Percentiles rank a stretch among this genome's conserved stretches.
These are phyloP conservation scores for Allium sativum DNA, from an alignment of 106 monocot genomes.

Conservation along the genomic window DNA sequence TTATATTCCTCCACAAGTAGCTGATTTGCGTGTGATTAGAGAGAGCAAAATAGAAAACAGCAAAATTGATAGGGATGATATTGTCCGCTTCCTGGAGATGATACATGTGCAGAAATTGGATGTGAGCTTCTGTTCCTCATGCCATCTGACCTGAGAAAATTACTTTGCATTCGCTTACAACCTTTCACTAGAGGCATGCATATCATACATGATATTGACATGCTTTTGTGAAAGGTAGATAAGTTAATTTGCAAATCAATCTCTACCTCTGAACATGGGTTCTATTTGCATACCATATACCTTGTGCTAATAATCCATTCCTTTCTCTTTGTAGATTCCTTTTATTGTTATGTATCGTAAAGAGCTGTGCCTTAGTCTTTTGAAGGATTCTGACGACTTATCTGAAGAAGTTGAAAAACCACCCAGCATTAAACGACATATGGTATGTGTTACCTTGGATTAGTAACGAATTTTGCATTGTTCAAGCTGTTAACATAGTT, in stretches of 20 bases:
- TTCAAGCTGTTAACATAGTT: background rate
- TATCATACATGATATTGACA: background rate
- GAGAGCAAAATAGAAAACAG: slow-evolving; percentile 24
- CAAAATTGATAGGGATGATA: slow-evolving; percentile 59
- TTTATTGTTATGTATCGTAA: slow-evolving; percentile 96
- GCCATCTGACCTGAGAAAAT: background rate
- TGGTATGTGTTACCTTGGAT: slow-evolving; percentile 26
- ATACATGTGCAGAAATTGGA: slow-evolving; percentile 76
- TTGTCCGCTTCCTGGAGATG: slow-evolving; percentile 79
- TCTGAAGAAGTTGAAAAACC: slow-evolving; percentile 19
- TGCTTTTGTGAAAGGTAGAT: too few relatives aligned
- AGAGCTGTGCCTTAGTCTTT: slow-evolving; percentile 66
- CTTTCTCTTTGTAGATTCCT: slow-evolving; percentile 50
- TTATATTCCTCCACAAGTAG: slow-evolving; percentile 19
- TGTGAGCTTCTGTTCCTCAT: slow-evolving; percentile 27
- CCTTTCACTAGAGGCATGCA: background rate
- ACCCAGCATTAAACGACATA: slow-evolving; percentile 62
- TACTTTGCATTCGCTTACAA: too few relatives aligned
- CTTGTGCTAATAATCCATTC: too few relatives aligned
- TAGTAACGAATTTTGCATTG: too few relatives aligned
- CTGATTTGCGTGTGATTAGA: slow-evolving; percentile 20
- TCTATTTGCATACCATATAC: too few relatives aligned
- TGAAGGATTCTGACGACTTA: slow-evolving; percentile 53
- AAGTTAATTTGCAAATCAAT: too few relatives aligned
- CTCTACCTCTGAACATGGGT: too few relatives aligned